Base-by-base conservation (phyloP, 306 rosid species). In the Albizia julibrissin region DNA sequence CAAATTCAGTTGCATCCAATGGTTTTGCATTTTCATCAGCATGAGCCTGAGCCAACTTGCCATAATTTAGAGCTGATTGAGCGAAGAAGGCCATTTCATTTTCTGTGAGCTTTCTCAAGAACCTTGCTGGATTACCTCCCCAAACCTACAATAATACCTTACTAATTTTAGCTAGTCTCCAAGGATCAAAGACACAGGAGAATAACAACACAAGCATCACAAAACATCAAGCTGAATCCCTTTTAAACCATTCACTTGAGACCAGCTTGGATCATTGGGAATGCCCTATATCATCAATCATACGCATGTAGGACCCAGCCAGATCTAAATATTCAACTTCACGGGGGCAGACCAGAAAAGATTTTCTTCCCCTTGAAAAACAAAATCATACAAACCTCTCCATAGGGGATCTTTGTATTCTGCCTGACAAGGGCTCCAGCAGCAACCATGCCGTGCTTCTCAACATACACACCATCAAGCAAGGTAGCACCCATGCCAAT, bases 91-190 rank as follows among this genome's bases (percentile, higher is more conserved):
- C 84, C 87, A 91, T 91, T 91, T 95, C 99, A 26, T 95, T 91
- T 85, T 95, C 94, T 6, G 97, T 88, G 37, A 95, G 98, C 91
- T 91, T 95, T 87, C 99, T 92, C 87, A 93, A 85, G 87, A 93
- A 93, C 88, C 85, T 93, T 56, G 99, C 98, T 1, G 99, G 99
- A 81, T 93, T 95, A 54, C 99, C 99, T 78, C 96, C 99, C 99
- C 99, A 95, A 67, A 93, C 94, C 99, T 95, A 87, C 74, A 78
- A 78, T 77, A 50, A 66, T 79, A 31, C 75, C 19, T 22, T 13
- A 66, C 15, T 54, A 10, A 42, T 49, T 39, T 33, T 15, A 76
- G 54, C 69, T 22, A 33, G 46, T 69, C 69, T 13, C 34, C 22
- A 42, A 33, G 64, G 46, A 81, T 58, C 69, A 79, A 74, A 24